Evolutionary conservation across 345 rosid species (phyloP).

Genomic region (Pugionium cornutum): DNA sequence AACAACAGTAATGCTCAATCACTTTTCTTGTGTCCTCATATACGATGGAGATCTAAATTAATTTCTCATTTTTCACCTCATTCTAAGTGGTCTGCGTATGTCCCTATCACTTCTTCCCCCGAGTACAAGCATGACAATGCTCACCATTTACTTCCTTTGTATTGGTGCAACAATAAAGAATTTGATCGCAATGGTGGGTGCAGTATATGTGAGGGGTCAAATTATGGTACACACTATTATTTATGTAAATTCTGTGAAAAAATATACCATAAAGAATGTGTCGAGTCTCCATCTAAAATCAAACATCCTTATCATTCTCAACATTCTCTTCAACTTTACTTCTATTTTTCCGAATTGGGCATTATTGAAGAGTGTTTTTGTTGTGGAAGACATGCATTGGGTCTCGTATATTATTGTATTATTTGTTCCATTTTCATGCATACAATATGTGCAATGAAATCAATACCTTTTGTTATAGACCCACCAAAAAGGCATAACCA

Average conservation of each 20-base stretch:
- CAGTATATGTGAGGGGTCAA: neutral
- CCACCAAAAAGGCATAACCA: slow-evolving; percentile 5
- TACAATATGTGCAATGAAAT: neutral
- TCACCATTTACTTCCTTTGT: neutral
- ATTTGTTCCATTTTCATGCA: neutral
- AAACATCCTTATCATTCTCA: slow-evolving; percentile 11
- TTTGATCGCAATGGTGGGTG: neutral
- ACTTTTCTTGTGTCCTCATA: neutral
- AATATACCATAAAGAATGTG: neutral
- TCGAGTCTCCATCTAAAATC: slow-evolving; percentile 6
- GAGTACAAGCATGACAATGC: neutral
- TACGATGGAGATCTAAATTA: too few relatives aligned
- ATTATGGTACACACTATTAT: slow-evolving; percentile 14
- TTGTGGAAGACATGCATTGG: neutral
- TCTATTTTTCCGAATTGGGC: too few relatives aligned
- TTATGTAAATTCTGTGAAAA: neutral
- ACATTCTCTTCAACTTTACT: neutral
- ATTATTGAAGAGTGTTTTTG: neutral
- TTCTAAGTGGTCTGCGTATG: neutral
- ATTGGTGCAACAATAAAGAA: slow-evolving; percentile 12
- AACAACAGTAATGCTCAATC: too few relatives aligned
- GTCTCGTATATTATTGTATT: slow-evolving; percentile 1
- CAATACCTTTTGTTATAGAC: neutral
- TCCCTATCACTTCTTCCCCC: neutral
- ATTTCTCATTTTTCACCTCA: too few relatives aligned